Percentiles rank a stretch among this genome's conserved stretches.
Evolutionary conservation across 257 asterid species (phyloP).

Genomic region (Cinchona pubescens): DNA sequence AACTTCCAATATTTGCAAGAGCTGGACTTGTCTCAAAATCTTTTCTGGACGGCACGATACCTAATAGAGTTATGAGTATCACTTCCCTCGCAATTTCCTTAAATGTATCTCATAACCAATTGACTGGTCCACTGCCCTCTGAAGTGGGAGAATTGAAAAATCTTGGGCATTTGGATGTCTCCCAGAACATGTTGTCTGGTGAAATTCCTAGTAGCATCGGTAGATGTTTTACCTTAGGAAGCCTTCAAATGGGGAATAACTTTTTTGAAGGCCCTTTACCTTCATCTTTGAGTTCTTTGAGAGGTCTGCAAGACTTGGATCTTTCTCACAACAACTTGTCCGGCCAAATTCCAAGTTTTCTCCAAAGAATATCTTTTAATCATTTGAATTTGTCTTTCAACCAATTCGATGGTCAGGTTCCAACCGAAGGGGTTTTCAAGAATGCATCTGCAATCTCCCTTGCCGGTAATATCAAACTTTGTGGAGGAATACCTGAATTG

Average conservation of each 20-base stretch:
- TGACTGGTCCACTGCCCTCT: slow-evolving; percentile 19
- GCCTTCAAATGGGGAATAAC: slow-evolving; percentile 11
- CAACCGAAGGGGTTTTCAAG: slow-evolving; percentile 22
- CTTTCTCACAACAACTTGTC: slow-evolving; percentile 25
- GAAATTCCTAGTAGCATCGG: slow-evolving; percentile 24
- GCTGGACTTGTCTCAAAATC: slow-evolving; percentile 21
- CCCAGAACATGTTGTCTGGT: slow-evolving; percentile 26
- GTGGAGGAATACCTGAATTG: slow-evolving; percentile 25
- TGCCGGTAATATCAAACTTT: slow-evolving; percentile 21
- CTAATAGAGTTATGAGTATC: slow-evolving; percentile 12
- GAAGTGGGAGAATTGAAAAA: slow-evolving; percentile 17
- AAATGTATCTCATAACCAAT: slow-evolving; percentile 17
- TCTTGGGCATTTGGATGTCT: slow-evolving; percentile 21
- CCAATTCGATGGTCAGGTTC: slow-evolving; percentile 18
- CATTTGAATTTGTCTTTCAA: slow-evolving; percentile 28
- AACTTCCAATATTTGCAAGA: slow-evolving; percentile 9
- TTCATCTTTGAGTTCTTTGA: slow-evolving; percentile 19
- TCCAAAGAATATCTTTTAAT: slow-evolving; percentile 6
- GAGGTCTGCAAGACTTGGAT: slow-evolving; percentile 12
- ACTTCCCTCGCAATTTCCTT: slow-evolving; percentile 16
- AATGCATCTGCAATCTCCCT: slow-evolving; percentile 24
- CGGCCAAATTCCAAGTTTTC: slow-evolving; percentile 24
- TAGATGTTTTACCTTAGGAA: slow-evolving; percentile 17
- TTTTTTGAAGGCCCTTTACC: slow-evolving; percentile 22
- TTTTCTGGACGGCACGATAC: slow-evolving; percentile 19